Percentiles rank a stretch among this genome's conserved stretches.
These are phyloP conservation scores for Hypoxylon cercidicola DNA, from an alignment of 495 filamentous ascomycete genomes.

Conservation along the genomic window DNA sequence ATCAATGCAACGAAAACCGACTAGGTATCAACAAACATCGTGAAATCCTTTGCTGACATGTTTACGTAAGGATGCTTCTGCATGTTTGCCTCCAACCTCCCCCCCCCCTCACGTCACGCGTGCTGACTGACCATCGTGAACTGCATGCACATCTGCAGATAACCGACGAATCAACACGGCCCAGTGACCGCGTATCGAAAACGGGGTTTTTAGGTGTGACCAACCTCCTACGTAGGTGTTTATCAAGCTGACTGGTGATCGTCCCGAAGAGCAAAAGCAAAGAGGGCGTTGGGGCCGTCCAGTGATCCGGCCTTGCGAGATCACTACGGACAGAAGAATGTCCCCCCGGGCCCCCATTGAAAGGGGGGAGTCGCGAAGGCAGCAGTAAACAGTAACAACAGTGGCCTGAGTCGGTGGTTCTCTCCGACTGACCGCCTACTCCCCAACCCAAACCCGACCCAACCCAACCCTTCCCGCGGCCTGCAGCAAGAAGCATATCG, in stretches of 20 bases:
- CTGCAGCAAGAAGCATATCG: slow-evolving; percentile 11
- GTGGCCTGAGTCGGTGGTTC: too few relatives aligned
- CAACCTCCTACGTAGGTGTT: slow-evolving; percentile 11
- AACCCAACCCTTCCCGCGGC: background rate
- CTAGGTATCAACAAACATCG: background rate
- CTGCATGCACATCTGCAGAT: background rate
- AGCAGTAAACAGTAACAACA: too few relatives aligned
- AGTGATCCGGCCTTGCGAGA: too few relatives aligned
- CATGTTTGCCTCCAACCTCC: background rate
- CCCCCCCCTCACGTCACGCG: background rate
- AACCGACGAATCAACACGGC: background rate
- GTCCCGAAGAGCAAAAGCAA: background rate
- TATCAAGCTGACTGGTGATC: slow-evolving; percentile 11
- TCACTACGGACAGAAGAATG: too few relatives aligned
- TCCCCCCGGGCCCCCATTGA: too few relatives aligned
- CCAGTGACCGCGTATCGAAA: too few relatives aligned
- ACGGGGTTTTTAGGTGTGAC: background rate
- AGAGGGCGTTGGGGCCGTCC: too few relatives aligned
- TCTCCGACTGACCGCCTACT: slow-evolving; percentile 3
- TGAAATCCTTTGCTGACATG: slow-evolving; percentile 12
- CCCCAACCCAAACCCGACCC: background rate
- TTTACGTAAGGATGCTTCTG: slow-evolving; percentile 14
- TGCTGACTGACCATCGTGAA: background rate
- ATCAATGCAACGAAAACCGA: background rate
- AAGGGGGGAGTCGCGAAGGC: too few relatives aligned